phyloP scores from a whole-genome alignment of 2,329 filamentous ascomycete species.

The Fusarium piperis region DNA sequence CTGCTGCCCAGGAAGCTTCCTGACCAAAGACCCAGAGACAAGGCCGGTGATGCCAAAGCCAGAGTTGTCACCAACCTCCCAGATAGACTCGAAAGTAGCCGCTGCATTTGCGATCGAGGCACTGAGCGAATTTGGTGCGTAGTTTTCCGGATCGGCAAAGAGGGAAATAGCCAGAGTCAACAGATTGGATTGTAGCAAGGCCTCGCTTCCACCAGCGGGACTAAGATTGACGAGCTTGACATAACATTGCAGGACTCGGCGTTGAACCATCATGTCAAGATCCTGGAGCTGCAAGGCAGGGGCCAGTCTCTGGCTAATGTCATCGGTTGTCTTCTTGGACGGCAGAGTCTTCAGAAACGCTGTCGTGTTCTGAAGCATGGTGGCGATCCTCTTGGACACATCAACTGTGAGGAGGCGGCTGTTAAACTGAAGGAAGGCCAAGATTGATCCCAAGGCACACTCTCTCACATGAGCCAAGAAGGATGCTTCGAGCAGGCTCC shows the following conservation, averaged over 20 bases:
- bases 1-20: constrained; percentile 75
- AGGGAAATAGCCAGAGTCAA: constrained; percentile 89
- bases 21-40: constrained; percentile 79
- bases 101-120: constrained; percentile 91
- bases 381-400: constrained; percentile 89
- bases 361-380: constrained; percentile 95
- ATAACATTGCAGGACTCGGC: constrained; percentile 94
- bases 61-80: constrained; percentile 94
- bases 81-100: constrained; percentile 90
- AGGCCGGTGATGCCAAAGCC: constrained; percentile 93
- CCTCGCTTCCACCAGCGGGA: constrained; percentile 84
- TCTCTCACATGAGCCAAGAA: constrained; percentile 95
- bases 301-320: constrained; percentile 83
- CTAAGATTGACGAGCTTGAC: constrained; percentile 90
- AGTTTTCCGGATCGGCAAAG: constrained; percentile 93
- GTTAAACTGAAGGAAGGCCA: constrained; percentile 94
- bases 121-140: constrained; percentile 84
- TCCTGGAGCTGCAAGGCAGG: constrained; percentile 90
- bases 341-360: constrained; percentile 89
- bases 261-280: constrained; percentile 90
- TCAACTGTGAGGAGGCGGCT: constrained; percentile 90
- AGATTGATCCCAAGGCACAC: constrained; percentile 89
- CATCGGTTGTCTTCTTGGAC: constrained; percentile 84
- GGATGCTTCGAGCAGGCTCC: constrained; percentile 87
- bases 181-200: constrained; percentile 89